Percentiles rank a stretch among this genome's conserved stretches.
phyloP scores from a whole-genome alignment of 2,329 filamentous ascomycete genomes.

The Fusarium cicatricum region DNA sequence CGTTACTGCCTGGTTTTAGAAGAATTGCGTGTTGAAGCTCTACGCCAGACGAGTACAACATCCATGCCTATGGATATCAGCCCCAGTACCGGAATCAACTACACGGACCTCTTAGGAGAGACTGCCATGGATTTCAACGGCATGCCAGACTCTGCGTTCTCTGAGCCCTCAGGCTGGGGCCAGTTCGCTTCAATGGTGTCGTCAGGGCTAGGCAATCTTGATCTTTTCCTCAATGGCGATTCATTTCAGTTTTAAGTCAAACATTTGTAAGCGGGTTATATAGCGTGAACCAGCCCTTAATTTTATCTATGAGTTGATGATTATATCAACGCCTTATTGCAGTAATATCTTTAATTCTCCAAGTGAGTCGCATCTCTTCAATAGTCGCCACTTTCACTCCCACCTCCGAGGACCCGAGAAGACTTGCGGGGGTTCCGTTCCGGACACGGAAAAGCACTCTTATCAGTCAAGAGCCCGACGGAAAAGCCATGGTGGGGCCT shows the following conservation, averaged over 20 bases:
- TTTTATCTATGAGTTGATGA: too few relatives aligned
- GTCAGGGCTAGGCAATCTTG: conserved; percentile 38
- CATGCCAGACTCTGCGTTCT: conserved; percentile 26
- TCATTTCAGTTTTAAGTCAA: conserved; percentile 17
- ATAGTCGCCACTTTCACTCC: too few relatives aligned
- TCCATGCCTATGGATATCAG: conserved; percentile 19
- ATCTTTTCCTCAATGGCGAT: conserved; percentile 36
- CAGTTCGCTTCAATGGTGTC: conserved; percentile 41
- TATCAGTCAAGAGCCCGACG: background rate
- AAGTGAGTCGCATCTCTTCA: too few relatives aligned
- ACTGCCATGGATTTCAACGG: conserved; percentile 35
- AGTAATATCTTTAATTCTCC: too few relatives aligned
- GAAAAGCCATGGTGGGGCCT: conserved; percentile 11
- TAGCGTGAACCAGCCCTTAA: too few relatives aligned
- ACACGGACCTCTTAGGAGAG: conserved; percentile 34
- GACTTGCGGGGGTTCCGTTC: too few relatives aligned
- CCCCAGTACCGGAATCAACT: conserved; percentile 28
- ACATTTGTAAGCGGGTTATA: too few relatives aligned
- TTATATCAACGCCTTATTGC: too few relatives aligned
- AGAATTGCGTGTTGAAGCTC: conserved; percentile 33
- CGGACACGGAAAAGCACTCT: conserved; percentile 1
- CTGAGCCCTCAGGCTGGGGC: conserved; percentile 34
- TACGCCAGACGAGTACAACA: conserved; percentile 25
- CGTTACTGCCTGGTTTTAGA: conserved; percentile 37
- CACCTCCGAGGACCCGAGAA: too few relatives aligned